Percentiles rank a stretch among this genome's conserved stretches.
These are phyloP conservation scores for Endothia cerciana DNA, from an alignment of 2,329 filamentous ascomycete species.

Conservation along the genomic window DNA sequence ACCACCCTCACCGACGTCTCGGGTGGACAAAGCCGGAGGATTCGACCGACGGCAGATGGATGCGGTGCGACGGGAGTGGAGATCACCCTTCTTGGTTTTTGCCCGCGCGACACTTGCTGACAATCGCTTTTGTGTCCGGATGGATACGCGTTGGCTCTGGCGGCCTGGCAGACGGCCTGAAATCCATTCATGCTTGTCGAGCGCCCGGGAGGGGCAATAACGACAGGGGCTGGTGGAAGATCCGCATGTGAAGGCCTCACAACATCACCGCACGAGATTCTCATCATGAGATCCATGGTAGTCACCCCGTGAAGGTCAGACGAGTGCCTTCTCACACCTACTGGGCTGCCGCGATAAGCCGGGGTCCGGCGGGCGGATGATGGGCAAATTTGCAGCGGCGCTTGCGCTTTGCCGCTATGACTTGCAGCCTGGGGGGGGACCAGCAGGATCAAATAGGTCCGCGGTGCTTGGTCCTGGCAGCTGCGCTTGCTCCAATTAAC, in stretches of 20 bases:
- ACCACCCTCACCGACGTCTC: conserved; percentile 8
- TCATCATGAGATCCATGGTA: background rate
- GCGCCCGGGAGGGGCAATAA: background rate
- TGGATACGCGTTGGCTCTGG: background rate
- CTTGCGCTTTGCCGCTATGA: background rate
- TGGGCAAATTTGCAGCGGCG: conserved; percentile 6
- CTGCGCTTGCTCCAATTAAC: background rate
- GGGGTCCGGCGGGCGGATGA: conserved; percentile 1
- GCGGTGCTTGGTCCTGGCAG: background rate
- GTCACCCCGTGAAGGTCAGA: background rate
- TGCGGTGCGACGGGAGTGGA: background rate
- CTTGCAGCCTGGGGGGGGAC: background rate
- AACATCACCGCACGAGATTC: background rate
- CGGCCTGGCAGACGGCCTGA: background rate
- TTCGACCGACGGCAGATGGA: conserved; percentile 1
- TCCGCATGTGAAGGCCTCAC: background rate
- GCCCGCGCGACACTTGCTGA: background rate
- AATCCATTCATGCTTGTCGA: background rate
- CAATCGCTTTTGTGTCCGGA: background rate
- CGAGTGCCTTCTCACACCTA: background rate
- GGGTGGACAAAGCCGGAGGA: conserved; percentile 9
- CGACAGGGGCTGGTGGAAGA: background rate
- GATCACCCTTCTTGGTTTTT: background rate
- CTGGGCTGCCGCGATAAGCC: background rate
- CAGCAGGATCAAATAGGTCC: background rate